A percentile compares a stretch with the other conserved stretches of the same genome.
phyloP scores from a whole-genome alignment of 2,329 filamentous ascomycete genomes.

The Trichoderma oligosporum region DNA sequence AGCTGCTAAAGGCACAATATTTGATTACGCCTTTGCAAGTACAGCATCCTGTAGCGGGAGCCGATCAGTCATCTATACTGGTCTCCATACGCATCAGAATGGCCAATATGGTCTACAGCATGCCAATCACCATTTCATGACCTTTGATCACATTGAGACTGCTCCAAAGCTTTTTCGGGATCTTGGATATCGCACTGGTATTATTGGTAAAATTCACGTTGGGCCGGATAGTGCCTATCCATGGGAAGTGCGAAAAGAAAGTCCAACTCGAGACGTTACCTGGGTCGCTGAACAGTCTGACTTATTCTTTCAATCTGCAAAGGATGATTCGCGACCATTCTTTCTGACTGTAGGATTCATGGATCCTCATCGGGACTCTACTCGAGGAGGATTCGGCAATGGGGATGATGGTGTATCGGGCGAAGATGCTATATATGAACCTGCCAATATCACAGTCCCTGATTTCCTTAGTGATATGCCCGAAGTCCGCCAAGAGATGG shows the following conservation, averaged over 20 bases:
- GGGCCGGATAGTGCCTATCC: conserved; percentile 5
- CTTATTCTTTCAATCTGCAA: conserved; percentile 1
- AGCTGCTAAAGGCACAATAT: not conserved
- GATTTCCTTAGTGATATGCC: conserved; percentile 1
- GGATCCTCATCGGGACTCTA: conserved; percentile 8
- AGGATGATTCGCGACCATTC: not conserved
- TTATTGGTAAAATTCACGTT: conserved; percentile 8
- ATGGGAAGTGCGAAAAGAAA: conserved; percentile 6
- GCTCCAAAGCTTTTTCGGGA: conserved; percentile 3
- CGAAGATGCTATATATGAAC: not conserved
- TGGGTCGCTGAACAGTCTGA: conserved; percentile 3
- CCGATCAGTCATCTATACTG: conserved; percentile 3
- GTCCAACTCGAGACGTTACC: conserved; percentile 4
- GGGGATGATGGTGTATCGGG: not conserved
- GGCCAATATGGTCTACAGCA: conserved; percentile 10
- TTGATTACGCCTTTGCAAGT: conserved; percentile 6
- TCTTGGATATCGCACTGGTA: not conserved
- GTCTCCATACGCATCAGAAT: conserved; percentile 8
- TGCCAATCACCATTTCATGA: conserved; percentile 8
- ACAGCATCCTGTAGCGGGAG: conserved; percentile 10
- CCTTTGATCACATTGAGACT: conserved; percentile 2
- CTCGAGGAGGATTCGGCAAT: conserved; percentile 8
- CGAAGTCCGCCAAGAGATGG: conserved; percentile 1
- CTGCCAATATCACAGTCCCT: not conserved
- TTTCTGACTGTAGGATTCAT: conserved; percentile 12